phyloP scores from a whole-genome alignment of 2,329 filamentous ascomycete genomes.

The Parascedosporium putredinis region DNA sequence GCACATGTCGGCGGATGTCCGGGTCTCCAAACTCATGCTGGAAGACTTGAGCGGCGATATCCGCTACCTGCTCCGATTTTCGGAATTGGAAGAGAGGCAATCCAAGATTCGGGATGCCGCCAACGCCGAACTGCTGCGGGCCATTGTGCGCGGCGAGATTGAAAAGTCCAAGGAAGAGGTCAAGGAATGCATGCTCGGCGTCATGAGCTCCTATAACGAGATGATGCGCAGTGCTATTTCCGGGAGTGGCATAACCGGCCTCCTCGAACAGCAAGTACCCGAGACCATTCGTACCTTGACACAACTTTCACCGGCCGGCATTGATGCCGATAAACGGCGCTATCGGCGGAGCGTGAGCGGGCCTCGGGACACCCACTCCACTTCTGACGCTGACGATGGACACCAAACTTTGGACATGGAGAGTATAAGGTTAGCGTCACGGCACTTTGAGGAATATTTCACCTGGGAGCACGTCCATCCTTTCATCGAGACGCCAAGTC shows the following conservation, averaged over 20 bases:
- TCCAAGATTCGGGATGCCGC: background rate
- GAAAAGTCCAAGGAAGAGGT: constrained; percentile 1
- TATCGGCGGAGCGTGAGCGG: too few species aligned
- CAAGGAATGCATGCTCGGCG: background rate
- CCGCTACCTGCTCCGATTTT: constrained; percentile 8
- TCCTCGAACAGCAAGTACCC: constrained; percentile 6
- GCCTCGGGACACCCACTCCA: too few species aligned
- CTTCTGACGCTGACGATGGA: too few species aligned
- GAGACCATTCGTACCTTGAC: too few species aligned
- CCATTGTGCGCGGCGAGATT: background rate
- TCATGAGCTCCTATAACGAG: background rate
- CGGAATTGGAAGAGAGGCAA: constrained; percentile 3
- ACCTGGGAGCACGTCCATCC: constrained; percentile 9
- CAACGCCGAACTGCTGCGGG: background rate
- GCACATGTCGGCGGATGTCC: constrained; percentile 10
- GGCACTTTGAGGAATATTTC: constrained; percentile 12
- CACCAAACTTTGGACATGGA: too few species aligned
- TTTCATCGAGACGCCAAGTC: background rate
- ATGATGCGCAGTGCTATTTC: background rate
- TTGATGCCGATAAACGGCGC: too few species aligned
- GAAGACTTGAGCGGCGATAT: constrained; percentile 8
- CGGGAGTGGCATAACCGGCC: background rate
- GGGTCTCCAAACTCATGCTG: constrained; percentile 8
- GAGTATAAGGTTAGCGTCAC: constrained; percentile 9
- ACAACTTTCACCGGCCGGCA: too few species aligned